Evolutionary conservation across 2,329 filamentous ascomycete species (phyloP), one percentile per base, ranked within the genome.

Genomic region (Neoarthrinium moseri): DNA sequence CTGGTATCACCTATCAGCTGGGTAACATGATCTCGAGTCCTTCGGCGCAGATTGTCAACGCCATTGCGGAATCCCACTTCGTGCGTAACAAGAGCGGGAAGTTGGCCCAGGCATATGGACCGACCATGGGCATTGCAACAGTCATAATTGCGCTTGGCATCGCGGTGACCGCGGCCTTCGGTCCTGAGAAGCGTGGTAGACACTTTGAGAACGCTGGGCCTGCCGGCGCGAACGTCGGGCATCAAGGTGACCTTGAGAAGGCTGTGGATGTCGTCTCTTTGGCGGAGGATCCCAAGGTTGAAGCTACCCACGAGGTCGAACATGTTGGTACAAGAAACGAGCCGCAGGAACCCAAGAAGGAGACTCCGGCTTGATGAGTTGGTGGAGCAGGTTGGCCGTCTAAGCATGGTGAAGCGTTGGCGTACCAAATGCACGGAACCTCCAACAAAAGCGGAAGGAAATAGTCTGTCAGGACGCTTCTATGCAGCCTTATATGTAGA

Each of bases 21-120:
- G 86, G 86, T 6, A 89, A 89, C 71, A 84, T 89, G 75, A 83
- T 87, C 43, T 85, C 83, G 2, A 84, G 83, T 0, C 85, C 86
- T 0, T 84, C 81, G 0, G 83, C 87, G 0, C 87, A 91, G 63
- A 91, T 91, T 38, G 84, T 91, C 60, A 89, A 90, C 49, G 85
- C 84, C 11, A 75, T 91, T 41, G 75, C 87, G 1, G 86, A 91
- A 58, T 77, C 69, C 35, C 74, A 74, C 26, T 75, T 75, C 30
- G 71, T 90, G 36, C 80, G 65, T 0, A 71, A 75, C 32, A 59
- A 61, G 5, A 69, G 71, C 8, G 86, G 86, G 3, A 62, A 81
- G 46, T 63, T 60, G 4, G 86, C 82, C 2, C 79, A 87, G 41
- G 85, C 84, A 0, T 91, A 91, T 54, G 87, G 86, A 0, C 86